Evolutionary conservation across 129 eudicot genomes (phyloP), one percentile per base, ranked within the genome.

Genomic region (Flaveria bidentis): DNA sequence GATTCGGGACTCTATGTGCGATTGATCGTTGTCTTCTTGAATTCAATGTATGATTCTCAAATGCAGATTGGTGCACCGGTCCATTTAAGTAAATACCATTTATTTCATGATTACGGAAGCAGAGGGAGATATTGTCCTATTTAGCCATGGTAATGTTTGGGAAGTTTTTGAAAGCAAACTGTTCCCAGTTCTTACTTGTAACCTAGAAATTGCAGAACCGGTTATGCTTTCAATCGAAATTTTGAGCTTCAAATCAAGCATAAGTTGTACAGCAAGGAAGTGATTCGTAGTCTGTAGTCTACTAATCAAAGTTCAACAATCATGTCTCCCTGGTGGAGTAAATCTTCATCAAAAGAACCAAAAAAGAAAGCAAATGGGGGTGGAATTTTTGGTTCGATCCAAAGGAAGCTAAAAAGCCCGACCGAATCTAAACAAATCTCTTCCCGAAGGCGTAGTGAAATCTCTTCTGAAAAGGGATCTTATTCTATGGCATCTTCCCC

Each of bases 271-370:
- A 70, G 50, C 16, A 49, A 52, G 53, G 69, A 56, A 39, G 76
- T 36, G 71, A 74, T 41, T 67, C 25, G 28, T 56, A 36, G 65
- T 78, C 64, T 74, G 13, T 47, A 62, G 46, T 33, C 69, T 63
- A 14, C 69, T 15, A 16, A 63, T 63, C 36, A 47, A 56, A 44
- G 81, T 66, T 17, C 16, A 33, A 45, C 58, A 78, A 71, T 57
- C 76, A 88, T 88, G 93, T 80, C 90, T 83, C 76, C 83, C 8
- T 88, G 93, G 93, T 85, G 93, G 93, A 76, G 70, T 50, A 88
- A 83, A 62, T 82, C 90, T 20, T 78, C 88, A 47, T 79, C 88
- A n/a, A 86, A 88, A 76, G 93, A 84, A 6, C 63, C 51, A 9
- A 88, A 86, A 25, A 80, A 74, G 85, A 86, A 88, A 62, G 15